Percentiles rank a stretch among this genome's conserved stretches.
Conservation (phyloP, 2,329 filamentous ascomycete species). For the Coccinonectria pachysandricola region DNA sequence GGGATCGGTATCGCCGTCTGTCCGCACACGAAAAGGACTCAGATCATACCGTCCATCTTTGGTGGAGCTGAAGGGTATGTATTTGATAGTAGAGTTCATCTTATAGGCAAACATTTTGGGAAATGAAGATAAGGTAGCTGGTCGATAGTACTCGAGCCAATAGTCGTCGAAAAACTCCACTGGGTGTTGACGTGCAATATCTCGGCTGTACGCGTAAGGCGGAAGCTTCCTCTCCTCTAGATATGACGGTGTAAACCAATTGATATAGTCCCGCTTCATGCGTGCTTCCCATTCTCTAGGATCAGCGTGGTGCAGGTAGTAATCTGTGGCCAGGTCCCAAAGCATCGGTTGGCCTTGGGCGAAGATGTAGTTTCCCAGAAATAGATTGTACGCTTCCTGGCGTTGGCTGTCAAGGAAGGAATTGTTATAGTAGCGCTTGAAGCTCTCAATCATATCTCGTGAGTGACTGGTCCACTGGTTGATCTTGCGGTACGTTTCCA, state of each 20-base stretch:
- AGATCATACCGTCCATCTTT: conserved; percentile 69
- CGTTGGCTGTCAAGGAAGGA: conserved; percentile 96
- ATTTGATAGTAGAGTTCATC: conserved; percentile 81
- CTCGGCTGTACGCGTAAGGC: conserved; percentile 29
- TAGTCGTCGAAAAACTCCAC: conserved; percentile 75
- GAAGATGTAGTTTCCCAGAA: conserved; percentile 92
- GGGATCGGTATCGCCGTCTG: conserved; percentile 46
- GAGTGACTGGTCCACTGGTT: conserved; percentile 98
- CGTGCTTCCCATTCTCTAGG: conserved; percentile 63
- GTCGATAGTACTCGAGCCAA: conserved; percentile 95
- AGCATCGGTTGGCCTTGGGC: conserved; percentile 82
- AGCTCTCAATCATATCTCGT: conserved; percentile 96
- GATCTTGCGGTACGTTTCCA: conserved; percentile 98
- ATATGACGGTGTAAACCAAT: conserved; percentile 73
- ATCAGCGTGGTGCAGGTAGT: conserved; percentile 87
- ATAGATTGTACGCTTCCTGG: conserved; percentile 95
- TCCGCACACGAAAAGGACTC: conserved; percentile 78
- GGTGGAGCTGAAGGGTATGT: conserved; percentile 65
- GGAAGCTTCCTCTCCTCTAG: conserved; percentile 53
- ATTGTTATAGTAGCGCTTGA: conserved; percentile 98
- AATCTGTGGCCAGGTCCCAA: conserved; percentile 91
- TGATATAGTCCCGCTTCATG: conserved; percentile 61
- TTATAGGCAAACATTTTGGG: conserved; percentile 87
- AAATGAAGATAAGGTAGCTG: conserved; percentile 77
- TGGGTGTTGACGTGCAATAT: conserved; percentile 29